A percentile compares a stretch with the other conserved stretches of the same genome.
Conservation (phyloP, 2,329 filamentous ascomycete genomes). For the Talaromyces pinophilus region DNA sequence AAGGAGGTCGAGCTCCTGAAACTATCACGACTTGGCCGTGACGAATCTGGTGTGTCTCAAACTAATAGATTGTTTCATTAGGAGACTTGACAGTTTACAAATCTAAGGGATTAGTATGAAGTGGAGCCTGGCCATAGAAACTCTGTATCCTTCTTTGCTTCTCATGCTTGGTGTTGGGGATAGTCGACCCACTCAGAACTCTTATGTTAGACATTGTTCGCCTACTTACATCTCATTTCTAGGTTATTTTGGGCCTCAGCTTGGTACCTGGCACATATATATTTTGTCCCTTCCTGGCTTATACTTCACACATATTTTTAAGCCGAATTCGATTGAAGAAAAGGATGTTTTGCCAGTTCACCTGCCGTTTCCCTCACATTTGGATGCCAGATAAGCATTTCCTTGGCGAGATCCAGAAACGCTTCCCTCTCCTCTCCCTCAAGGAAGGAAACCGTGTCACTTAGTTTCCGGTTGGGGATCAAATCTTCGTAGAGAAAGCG, state of each 20-base stretch:
- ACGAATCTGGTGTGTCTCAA: not conserved
- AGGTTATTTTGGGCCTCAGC: too few relatives aligned
- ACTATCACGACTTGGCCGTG: not conserved
- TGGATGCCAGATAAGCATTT: constrained; percentile 38
- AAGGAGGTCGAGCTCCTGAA: constrained; percentile 24
- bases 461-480: constrained; percentile 36
- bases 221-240: too few relatives aligned
- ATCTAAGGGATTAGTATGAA: too few relatives aligned
- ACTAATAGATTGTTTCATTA: not conserved
- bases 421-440: constrained; percentile 33
- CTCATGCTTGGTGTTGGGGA: too few relatives aligned
- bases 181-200: too few relatives aligned
- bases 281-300: too few relatives aligned
- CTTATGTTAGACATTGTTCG: too few relatives aligned
- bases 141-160: too few relatives aligned
- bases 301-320: too few relatives aligned
- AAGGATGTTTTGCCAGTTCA: constrained; percentile 34
- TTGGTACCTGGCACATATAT: too few relatives aligned
- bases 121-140: too few relatives aligned
- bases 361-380: constrained; percentile 33
- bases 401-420: constrained; percentile 35
- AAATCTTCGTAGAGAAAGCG: constrained; percentile 37
- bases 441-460: constrained; percentile 32
- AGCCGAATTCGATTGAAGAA: constrained; percentile 25
- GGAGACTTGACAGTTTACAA: not conserved